phyloP scores from a whole-genome alignment of 2,329 filamentous ascomycete genomes.

The Triangularia setosa region DNA sequence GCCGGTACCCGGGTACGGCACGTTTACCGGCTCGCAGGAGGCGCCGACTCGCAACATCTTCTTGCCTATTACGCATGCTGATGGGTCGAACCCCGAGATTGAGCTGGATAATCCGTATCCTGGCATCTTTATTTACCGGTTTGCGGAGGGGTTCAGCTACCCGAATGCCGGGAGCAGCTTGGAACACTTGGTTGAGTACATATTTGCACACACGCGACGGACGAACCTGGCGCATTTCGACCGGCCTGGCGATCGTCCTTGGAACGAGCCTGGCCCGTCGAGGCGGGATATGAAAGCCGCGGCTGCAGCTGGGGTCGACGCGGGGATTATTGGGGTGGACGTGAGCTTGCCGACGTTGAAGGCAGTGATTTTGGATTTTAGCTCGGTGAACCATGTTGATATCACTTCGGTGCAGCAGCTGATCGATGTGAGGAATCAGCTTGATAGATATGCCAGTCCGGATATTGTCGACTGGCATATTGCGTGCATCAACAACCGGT shows the following conservation, averaged over 20 bases:
- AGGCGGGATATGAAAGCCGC: constrained; percentile 36
- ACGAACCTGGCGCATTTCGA: constrained; percentile 66
- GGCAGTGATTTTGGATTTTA: constrained; percentile 92
- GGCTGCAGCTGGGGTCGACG: constrained; percentile 17
- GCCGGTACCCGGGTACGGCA: constrained; percentile 50
- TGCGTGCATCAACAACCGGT: constrained; percentile 87
- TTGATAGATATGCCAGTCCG: constrained; percentile 78
- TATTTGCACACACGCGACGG: constrained; percentile 69
- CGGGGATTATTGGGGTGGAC: constrained; percentile 20
- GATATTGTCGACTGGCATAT: constrained; percentile 92
- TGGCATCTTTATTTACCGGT: constrained; percentile 93
- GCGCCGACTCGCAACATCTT: constrained; percentile 70
- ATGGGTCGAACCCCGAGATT: constrained; percentile 84
- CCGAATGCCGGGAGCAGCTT: constrained; percentile 88
- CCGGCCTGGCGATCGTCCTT: constrained; percentile 74
- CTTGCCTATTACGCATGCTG: constrained; percentile 79
- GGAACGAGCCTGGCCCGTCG: constrained; percentile 86
- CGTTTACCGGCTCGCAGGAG: constrained; percentile 45
- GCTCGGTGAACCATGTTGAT: constrained; percentile 89
- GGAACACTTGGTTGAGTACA: constrained; percentile 67
- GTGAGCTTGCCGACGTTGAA: constrained; percentile 32
- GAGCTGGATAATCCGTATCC: constrained; percentile 79
- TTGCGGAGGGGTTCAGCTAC: constrained; percentile 93
- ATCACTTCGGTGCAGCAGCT: constrained; percentile 88
- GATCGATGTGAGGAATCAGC: constrained; percentile 91